Percentiles rank a stretch among this genome's conserved stretches.
phyloP scores from a whole-genome alignment of 805 yeast genomes.

The Yarrowia hollandica region DNA sequence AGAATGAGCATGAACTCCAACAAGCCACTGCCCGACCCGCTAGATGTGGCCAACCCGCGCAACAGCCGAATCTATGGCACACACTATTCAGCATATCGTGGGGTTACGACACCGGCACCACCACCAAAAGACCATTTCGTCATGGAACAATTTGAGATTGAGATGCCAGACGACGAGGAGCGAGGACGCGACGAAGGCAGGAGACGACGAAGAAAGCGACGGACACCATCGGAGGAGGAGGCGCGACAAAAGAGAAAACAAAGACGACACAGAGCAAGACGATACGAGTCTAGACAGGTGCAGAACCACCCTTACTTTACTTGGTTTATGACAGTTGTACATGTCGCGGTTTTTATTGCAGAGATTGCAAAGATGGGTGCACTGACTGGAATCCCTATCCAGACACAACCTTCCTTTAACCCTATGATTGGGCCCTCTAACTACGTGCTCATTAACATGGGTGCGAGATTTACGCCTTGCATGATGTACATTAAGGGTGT shows the following conservation, averaged over 20 bases:
- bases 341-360: conserved; percentile 58
- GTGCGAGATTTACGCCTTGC: conserved; percentile 71
- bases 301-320: conserved; percentile 39
- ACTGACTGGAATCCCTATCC: conserved; percentile 64
- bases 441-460: conserved; percentile 64
- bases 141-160: conserved; percentile 19
- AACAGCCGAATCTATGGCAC: conserved; percentile 26
- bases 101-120: conserved; percentile 17
- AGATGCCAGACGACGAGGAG: conserved; percentile 14
- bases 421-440: conserved; percentile 80
- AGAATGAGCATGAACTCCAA: conserved; percentile 17
- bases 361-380: conserved; percentile 59
- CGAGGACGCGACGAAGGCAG: neutral
- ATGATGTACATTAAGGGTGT: conserved; percentile 55
- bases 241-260: conserved; percentile 23
- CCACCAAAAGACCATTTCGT: conserved; percentile 20
- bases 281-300: conserved; percentile 21
- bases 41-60: conserved; percentile 16
- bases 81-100: conserved; percentile 25
- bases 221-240: conserved; percentile 19
- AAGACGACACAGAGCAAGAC: conserved; percentile 11
- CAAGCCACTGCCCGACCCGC: conserved; percentile 20
- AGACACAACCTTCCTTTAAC: conserved; percentile 68
- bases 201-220: conserved; percentile 18
- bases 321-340: conserved; percentile 37